A percentile compares a stretch with the other conserved stretches of the same genome.
phyloP scores from a whole-genome alignment of 805 yeast species.

The Wickerhamiella occidentalis region DNA sequence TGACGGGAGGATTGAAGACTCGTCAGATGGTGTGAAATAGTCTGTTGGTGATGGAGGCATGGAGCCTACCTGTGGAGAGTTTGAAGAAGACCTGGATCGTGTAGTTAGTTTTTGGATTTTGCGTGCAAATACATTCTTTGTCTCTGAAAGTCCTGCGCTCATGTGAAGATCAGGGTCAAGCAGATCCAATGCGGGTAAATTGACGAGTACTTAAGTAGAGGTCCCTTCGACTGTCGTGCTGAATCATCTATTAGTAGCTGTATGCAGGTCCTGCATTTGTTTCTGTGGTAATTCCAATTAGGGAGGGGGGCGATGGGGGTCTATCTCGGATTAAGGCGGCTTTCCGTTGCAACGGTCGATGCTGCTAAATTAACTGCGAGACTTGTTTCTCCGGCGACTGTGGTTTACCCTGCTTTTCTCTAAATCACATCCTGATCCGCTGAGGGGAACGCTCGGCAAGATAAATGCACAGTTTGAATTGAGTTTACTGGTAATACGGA shows the following conservation, averaged over 20 bases:
- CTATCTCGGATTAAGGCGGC: not conserved
- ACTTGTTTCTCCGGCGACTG: not conserved
- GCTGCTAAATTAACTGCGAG: not conserved
- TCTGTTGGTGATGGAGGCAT: slow-evolving; percentile 4
- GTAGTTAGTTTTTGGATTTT: slow-evolving; percentile 8
- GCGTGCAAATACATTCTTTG: slow-evolving; percentile 1
- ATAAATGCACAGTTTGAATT: not conserved
- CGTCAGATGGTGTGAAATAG: not conserved
- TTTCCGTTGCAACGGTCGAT: not conserved
- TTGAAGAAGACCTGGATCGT: not conserved
- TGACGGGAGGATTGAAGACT: not conserved
- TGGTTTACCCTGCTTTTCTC: not conserved
- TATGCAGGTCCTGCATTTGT: not conserved
- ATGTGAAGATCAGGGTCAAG: not conserved
- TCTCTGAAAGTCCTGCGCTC: not conserved
- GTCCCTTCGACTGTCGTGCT: not conserved
- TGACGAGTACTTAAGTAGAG: not conserved
- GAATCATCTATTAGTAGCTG: not conserved
- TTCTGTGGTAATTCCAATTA: not conserved
- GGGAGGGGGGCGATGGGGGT: not conserved
- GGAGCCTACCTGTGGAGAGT: not conserved
- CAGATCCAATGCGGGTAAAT: not conserved
- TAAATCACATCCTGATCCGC: no score
- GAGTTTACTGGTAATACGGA: not conserved
- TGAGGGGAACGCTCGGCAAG: not conserved